Evolutionary conservation across 805 yeast species (phyloP), one percentile per base, ranked within the genome.

Genomic region (Dipodascopsis uninucleata): DNA sequence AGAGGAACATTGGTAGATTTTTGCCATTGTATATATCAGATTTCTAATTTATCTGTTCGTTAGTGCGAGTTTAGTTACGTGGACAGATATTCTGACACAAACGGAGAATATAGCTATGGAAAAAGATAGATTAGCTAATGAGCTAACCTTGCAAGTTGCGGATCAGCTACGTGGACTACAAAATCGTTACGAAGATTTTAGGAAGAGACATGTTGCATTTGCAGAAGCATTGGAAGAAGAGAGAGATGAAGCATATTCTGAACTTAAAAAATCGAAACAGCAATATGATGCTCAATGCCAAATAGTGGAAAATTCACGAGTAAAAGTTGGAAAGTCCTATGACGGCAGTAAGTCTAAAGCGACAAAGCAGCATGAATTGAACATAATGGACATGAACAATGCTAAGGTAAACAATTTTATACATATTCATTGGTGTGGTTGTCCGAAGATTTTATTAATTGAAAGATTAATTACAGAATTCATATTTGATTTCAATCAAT

Each of bases 51-150:
- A 21, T 16, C 17, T 29, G 9, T 24, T 1, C 31, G 10, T n/a
- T 26, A 75, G 85, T 53, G 95, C 96, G 0, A 72, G 85, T 12
- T 67, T 89, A 51, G 95, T 85, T 9, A 77, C 95, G 1, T 90
- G 98, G 98, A 86, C 77, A 35, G 95, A 87, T 53, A 76, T 89
- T 5, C 72, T 90, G 47, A 74, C 83, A 2, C 93, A 86, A 60
- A 85, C 96, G 1, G 97, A 89, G 64, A 68, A 74, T 20, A 76
- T 85, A 29, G 82, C 95, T 28, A 76, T 72, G 41, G 94, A 85
- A 56, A 80, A 79, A 55, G 61, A 63, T 21, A 66, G 72, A 39
- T 72, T 89, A 37, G 74, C 84, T 9, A 67, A 68, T 29, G 88
- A 84, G 41, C 64, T 89, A 42, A 74, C 71, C 14, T 57, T 70